Evolutionary conservation across 2,329 filamentous ascomycete species (phyloP).

Genomic region (Fusarium sp.): DNA sequence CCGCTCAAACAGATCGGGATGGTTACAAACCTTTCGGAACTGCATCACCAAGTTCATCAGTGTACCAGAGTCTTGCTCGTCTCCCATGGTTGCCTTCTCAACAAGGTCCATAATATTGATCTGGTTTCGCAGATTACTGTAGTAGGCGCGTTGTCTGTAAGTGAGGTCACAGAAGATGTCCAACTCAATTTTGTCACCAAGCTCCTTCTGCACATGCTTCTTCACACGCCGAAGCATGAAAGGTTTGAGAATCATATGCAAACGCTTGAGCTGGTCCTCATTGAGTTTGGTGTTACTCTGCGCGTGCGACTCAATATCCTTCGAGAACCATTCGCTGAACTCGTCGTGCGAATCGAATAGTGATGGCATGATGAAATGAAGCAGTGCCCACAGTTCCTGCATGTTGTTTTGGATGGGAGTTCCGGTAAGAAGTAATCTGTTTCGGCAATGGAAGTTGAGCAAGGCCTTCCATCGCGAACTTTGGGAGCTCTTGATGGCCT

Average conservation of each 20-base stretch:
- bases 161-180: conserved; percentile 98
- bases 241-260: conserved; percentile 99
- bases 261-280: conserved; percentile 93
- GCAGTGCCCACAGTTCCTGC: conserved; percentile 96
- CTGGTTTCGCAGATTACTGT: conserved; percentile 91
- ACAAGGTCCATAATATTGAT: conserved; percentile 99
- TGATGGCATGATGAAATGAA: conserved; percentile 99
- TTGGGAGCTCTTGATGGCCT: conserved; percentile 97
- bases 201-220: conserved; percentile 98
- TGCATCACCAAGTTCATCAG: conserved; percentile 99
- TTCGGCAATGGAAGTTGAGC: conserved; percentile 93
- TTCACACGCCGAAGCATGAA: conserved; percentile 99
- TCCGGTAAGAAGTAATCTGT: conserved; percentile 91
- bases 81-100: conserved; percentile 93
- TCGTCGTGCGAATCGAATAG: conserved; percentile 95
- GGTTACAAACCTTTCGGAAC: conserved; percentile 99
- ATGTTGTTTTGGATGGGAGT: conserved; percentile 99
- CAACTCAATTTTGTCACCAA: conserved; percentile 97
- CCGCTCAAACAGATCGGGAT: conserved; percentile 95
- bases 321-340: conserved; percentile 94
- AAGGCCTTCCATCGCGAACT: conserved; percentile 98
- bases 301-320: conserved; percentile 97
- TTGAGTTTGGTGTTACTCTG: conserved; percentile 99
- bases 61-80: conserved; percentile 94
- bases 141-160: conserved; percentile 94